Evolutionary conservation across 2,329 filamentous ascomycete species (phyloP), one percentile per base, ranked within the genome.

Genomic region (Cryphonectria parasitica): DNA sequence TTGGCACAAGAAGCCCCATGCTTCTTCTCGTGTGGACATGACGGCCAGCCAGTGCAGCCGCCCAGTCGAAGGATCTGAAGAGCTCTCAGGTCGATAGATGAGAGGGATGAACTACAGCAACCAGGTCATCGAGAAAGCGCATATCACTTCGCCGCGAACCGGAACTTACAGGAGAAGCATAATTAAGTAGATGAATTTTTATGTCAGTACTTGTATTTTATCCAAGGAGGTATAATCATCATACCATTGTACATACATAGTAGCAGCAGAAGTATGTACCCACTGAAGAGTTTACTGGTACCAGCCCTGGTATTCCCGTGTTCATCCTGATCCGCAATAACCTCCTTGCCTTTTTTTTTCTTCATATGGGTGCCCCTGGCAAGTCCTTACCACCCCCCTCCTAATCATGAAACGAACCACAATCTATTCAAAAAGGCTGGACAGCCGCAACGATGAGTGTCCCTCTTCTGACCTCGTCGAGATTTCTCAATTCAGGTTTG

Each of bases 391-490:
- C 19, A 2, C 7, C 45, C 45, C 45, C 43, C 43, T 45, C 64
- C 13, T 52, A 45, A 41, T 54, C 43, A n/a, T 62, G 69, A 71
- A 71, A 69, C 69, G 66, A 68, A 69, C 69, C 66, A 45, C 61
- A 68, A 36, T 13, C 25, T 5, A 54, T 54, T 71, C 56, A n/a
- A 63, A 54, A 63, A 52, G 58, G 56, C 49, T 66, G 69, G 36
- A 45, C 39, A 60, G n/a, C 64, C 28, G 54, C 43, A 28, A 60
- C 28, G 28, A 31, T 22, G 63, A 36, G 52, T 63, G 19, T 8
- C 43, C 31, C 39, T 54, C 62, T 39, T 58, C 43, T 41, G 41
- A 19, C 22, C 17, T 62, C 36, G 28, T 36, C 10, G 28, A 49
- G 43, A 25, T 36, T 17, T 63, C 25, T 43, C 28, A 31, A 60